phyloP scores from a whole-genome alignment of 2,329 filamentous ascomycete genomes.

The Anthostomella pinea region DNA sequence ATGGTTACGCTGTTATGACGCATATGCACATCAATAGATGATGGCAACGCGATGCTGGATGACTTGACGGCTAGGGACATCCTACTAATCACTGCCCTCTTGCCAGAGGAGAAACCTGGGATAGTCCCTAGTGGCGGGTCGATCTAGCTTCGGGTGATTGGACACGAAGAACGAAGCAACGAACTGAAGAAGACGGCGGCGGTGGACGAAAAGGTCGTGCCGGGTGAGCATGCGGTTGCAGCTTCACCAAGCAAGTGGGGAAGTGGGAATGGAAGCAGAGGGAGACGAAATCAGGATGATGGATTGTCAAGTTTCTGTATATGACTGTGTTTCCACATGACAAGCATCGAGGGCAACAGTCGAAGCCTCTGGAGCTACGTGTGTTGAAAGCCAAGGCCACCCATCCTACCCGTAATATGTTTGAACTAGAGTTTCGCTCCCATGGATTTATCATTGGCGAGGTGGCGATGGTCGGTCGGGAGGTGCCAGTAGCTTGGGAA shows the following conservation, averaged over 20 bases:
- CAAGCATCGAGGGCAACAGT: not conserved
- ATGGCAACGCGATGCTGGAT: conserved; percentile 28
- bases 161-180: conserved; percentile 32
- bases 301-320: conserved; percentile 13
- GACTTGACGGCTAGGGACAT: conserved; percentile 18
- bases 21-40: conserved; percentile 34
- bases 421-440: not conserved
- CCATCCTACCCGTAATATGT: not conserved
- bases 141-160: conserved; percentile 23
- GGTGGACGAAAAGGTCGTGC: too few relatives aligned
- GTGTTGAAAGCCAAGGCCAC: not conserved
- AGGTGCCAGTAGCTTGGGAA: not conserved
- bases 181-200: conserved; percentile 21
- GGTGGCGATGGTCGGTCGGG: not conserved
- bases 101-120: conserved; percentile 22
- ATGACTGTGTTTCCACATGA: not conserved
- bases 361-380: not conserved
- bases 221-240: too few relatives aligned
- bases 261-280: too few relatives aligned
- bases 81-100: conserved; percentile 26
- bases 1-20: conserved; percentile 38
- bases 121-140: conserved; percentile 15
- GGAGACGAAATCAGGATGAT: conserved; percentile 1
- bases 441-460: not conserved
- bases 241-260: too few relatives aligned